Percentiles rank a stretch among this genome's conserved stretches.
Evolutionary conservation across 495 filamentous ascomycete species (phyloP).

Genomic region (Neurospora sp.): DNA sequence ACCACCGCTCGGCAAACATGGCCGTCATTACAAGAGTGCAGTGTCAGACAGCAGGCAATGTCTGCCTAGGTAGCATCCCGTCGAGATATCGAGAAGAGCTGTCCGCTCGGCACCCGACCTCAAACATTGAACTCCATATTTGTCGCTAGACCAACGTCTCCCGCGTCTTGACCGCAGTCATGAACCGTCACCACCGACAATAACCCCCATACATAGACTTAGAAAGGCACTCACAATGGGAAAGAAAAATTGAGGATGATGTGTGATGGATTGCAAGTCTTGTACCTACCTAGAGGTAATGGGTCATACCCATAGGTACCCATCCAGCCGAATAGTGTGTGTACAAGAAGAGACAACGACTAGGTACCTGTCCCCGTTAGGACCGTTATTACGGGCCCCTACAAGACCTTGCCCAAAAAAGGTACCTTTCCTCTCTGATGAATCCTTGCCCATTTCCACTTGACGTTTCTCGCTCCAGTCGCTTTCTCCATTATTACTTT

Average conservation of each 20-base stretch:
- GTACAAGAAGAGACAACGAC: not conserved
- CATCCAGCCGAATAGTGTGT: not conserved
- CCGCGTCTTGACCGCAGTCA: not conserved
- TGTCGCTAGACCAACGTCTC: not conserved
- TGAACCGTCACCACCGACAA: not conserved
- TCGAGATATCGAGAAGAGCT: not conserved
- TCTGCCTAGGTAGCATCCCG: not conserved
- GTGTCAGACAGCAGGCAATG: not conserved
- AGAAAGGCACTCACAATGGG: not conserved
- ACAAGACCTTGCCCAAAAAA: constrained; percentile 6
- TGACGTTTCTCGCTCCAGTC: constrained; percentile 19
- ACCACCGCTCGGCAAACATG: not conserved
- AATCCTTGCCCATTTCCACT: constrained; percentile 9
- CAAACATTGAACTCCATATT: not conserved
- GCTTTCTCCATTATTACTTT: constrained; percentile 31
- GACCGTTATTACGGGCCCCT: constrained; percentile 4
- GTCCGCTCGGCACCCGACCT: not conserved
- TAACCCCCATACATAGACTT: not conserved
- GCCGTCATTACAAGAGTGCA: not conserved
- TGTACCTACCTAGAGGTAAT: not conserved
- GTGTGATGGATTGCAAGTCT: not conserved
- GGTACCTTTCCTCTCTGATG: constrained; percentile 3
- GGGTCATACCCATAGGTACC: not conserved
- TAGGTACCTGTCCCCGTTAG: not conserved
- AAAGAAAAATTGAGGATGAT: not conserved